Evolutionary conservation across 2,329 filamentous ascomycete genomes (phyloP).

Genomic region (Trichoderma koningii): DNA sequence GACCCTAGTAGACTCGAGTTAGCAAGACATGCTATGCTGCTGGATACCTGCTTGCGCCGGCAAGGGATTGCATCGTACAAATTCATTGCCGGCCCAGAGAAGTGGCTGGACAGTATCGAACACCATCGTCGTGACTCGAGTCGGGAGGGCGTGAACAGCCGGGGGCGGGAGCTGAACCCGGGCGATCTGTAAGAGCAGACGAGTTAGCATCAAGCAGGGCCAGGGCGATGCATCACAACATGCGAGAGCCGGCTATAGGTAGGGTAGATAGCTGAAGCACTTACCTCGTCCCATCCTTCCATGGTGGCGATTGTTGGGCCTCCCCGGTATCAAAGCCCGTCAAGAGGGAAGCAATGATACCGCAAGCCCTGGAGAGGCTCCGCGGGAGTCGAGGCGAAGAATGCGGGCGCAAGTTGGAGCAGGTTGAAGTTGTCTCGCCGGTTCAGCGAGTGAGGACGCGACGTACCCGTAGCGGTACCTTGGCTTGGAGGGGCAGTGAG

Average conservation of each 20-base stretch:
- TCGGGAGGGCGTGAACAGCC: conserved; percentile 68
- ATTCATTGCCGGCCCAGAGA: conserved; percentile 90
- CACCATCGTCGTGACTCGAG: conserved; percentile 74
- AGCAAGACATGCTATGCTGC: conserved; percentile 27
- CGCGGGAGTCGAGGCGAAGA: conserved; percentile 24
- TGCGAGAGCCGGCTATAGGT: neutral
- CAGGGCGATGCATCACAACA: neutral
- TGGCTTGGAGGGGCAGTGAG: conserved; percentile 27
- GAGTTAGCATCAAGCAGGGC: conserved; percentile 17
- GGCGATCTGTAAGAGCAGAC: conserved; percentile 60
- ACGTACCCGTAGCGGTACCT: neutral
- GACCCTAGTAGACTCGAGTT: conserved; percentile 60
- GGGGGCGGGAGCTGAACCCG: conserved; percentile 80
- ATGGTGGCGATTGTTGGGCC: conserved; percentile 51
- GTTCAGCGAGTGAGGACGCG: conserved; percentile 16
- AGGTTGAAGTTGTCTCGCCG: neutral
- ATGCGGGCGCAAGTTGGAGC: conserved; percentile 13
- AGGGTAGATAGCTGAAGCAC: conserved; percentile 30
- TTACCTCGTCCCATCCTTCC: conserved; percentile 69
- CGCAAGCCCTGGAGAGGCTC: conserved; percentile 24
- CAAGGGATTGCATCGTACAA: conserved; percentile 56
- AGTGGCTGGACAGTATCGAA: conserved; percentile 91
- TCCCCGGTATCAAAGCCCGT: conserved; percentile 41
- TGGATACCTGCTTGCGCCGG: conserved; percentile 28
- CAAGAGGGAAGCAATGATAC: conserved; percentile 24